phyloP scores from a whole-genome alignment of 805 yeast genomes.

The Saccharomyces mikatae region DNA sequence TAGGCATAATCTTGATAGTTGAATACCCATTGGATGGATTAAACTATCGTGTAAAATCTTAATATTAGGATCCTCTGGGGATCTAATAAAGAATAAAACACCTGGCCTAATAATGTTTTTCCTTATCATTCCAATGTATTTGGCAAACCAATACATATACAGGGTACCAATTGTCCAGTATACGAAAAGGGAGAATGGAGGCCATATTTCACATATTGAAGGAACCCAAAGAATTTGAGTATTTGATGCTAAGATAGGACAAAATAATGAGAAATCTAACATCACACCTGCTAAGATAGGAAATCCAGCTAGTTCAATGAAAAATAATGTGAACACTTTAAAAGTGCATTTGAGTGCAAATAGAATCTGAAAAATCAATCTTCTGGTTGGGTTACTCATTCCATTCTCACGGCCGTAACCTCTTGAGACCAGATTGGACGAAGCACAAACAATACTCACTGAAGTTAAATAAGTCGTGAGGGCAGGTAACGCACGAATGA shows the following conservation, averaged over 20 bases:
- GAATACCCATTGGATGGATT: slow-evolving; percentile 64
- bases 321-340: slow-evolving; percentile 68
- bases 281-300: slow-evolving; percentile 82
- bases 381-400: slow-evolving; percentile 30
- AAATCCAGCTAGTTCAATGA: slow-evolving; percentile 73
- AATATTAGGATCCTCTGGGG: slow-evolving; percentile 90
- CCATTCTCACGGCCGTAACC: slow-evolving; percentile 25
- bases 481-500: slow-evolving; percentile 25
- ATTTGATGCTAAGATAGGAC: slow-evolving; percentile 20
- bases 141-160: slow-evolving; percentile 82
- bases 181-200: slow-evolving; percentile 17
- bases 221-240: slow-evolving; percentile 17
- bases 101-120: slow-evolving; percentile 72
- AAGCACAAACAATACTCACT: slow-evolving; percentile 15
- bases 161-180: slow-evolving; percentile 72
- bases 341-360: slow-evolving; percentile 53
- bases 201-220: slow-evolving; percentile 16
- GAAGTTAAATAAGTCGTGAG: slow-evolving; percentile 23
- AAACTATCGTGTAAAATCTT: slow-evolving; percentile 81
- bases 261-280: slow-evolving; percentile 51
- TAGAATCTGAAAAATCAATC: slow-evolving; percentile 44
- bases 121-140: slow-evolving; percentile 79
- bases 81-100: slow-evolving; percentile 80
- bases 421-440: slow-evolving; percentile 18
- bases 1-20: slow-evolving; percentile 60